phyloP scores from a whole-genome alignment of 2,329 filamentous ascomycete genomes.

The Aureobasidium sp. region DNA sequence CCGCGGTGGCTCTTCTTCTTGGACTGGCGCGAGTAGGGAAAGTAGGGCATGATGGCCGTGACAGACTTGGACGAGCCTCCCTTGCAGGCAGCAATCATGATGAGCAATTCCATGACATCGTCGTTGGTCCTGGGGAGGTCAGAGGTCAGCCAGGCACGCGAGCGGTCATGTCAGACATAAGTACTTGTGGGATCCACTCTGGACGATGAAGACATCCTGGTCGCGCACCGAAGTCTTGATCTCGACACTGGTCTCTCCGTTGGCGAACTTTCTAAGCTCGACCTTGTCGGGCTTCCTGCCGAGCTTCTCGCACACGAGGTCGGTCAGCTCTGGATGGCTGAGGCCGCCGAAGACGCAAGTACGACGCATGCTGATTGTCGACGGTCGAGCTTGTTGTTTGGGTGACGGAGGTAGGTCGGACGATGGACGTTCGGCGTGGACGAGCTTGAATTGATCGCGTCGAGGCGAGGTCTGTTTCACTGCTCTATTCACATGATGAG shows the following conservation, averaged over 20 bases:
- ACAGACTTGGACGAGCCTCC: conserved; percentile 94
- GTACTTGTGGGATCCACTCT: conserved; percentile 83
- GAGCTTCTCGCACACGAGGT: conserved; percentile 59
- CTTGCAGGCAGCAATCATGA: conserved; percentile 98
- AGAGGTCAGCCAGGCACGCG: conserved; percentile 25
- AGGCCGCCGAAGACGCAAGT: conserved; percentile 62
- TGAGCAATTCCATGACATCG: conserved; percentile 97
- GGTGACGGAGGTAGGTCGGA: not conserved
- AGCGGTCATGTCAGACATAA: conserved; percentile 22
- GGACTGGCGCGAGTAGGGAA: conserved; percentile 97
- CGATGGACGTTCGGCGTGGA: not conserved
- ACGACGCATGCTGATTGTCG: conserved; percentile 50
- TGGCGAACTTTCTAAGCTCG: conserved; percentile 59
- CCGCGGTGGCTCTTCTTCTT: conserved; percentile 98
- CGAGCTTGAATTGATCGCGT: not conserved
- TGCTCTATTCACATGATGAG: conserved; percentile 12
- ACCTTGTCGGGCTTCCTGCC: conserved; percentile 54
- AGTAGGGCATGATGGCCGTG: conserved; percentile 92
- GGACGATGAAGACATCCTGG: conserved; percentile 97
- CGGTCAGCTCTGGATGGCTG: conserved; percentile 57
- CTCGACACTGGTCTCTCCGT: conserved; percentile 63
- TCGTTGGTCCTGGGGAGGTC: conserved; percentile 68
- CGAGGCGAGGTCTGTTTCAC: conserved; percentile 1
- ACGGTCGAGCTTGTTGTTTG: not conserved
- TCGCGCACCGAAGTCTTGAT: conserved; percentile 73